phyloP scores from a whole-genome alignment of 2,329 filamentous ascomycete genomes.

The Trichoderma afroharzianum region DNA sequence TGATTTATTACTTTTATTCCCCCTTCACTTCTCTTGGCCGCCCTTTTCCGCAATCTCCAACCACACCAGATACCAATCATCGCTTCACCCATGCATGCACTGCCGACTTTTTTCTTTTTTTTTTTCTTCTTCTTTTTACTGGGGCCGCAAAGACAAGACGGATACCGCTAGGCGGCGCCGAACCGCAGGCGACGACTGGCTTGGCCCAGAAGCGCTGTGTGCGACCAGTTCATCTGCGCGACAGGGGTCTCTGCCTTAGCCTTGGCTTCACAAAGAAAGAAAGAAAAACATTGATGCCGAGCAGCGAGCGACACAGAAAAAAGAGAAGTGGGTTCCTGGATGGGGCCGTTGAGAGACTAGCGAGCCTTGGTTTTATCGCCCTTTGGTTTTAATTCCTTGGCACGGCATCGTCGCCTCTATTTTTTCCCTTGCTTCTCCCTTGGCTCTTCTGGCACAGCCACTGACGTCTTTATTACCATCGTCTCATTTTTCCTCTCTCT shows the following conservation, averaged over 20 bases:
- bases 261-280: background rate
- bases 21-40: background rate
- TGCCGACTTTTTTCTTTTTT: background rate
- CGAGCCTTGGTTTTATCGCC: background rate
- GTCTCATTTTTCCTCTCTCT: background rate
- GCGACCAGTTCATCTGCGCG: slow-evolving; percentile 6
- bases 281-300: background rate
- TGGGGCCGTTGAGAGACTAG: background rate
- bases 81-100: background rate
- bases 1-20: background rate
- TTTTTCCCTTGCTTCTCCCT: background rate
- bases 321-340: background rate
- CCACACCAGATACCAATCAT: background rate
- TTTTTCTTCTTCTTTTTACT: background rate
- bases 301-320: background rate
- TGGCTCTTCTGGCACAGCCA: slow-evolving; percentile 5
- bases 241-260: slow-evolving; percentile 7
- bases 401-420: background rate
- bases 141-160: background rate
- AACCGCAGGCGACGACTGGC: background rate
- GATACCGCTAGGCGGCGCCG: background rate
- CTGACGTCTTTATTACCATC: slow-evolving; percentile 15
- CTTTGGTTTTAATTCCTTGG: background rate
- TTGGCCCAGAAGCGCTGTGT: background rate
- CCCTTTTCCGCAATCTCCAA: background rate